Evolutionary conservation across 768 basidiomycete genomes (phyloP).

Genomic region (Sutorius australiensis): DNA sequence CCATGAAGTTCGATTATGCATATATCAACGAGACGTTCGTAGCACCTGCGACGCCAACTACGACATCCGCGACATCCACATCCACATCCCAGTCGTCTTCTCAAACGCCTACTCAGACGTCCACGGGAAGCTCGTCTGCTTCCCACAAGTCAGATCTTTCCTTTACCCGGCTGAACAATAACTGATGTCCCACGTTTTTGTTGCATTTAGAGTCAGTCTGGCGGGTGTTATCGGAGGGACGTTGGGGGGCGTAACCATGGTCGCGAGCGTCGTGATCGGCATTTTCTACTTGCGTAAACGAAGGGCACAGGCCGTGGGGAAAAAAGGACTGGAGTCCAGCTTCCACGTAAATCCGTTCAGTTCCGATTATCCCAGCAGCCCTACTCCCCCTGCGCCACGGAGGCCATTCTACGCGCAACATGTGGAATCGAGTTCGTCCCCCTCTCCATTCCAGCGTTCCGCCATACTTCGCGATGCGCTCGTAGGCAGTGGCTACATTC

Average conservation of each 20-base stretch:
- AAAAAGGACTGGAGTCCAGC: too few species aligned
- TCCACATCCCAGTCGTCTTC: background rate
- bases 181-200: background rate
- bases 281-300: conserved; percentile 9
- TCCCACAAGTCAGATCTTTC: conserved; percentile 8
- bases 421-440: background rate
- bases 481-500: background rate
- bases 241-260: conserved; percentile 9
- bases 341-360: conserved; percentile 1
- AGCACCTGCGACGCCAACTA: background rate
- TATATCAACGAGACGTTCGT: conserved; percentile 22
- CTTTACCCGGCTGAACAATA: background rate
- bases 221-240: conserved; percentile 13
- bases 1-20: conserved; percentile 29
- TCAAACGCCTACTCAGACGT: background rate
- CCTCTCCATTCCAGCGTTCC: conserved; percentile 8
- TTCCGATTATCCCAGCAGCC: background rate
- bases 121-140: background rate
- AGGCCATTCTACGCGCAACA: background rate
- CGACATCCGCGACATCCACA: background rate
- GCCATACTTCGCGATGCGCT: conserved; percentile 14
- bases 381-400: background rate
- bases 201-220: conserved; percentile 8
- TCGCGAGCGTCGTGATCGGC: background rate
- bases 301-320: background rate